Percentiles rank a stretch among this genome's conserved stretches.
Evolutionary conservation across 1,284 basidiomycete genomes (phyloP).

Genomic region (Cryptococcus sp.): DNA sequence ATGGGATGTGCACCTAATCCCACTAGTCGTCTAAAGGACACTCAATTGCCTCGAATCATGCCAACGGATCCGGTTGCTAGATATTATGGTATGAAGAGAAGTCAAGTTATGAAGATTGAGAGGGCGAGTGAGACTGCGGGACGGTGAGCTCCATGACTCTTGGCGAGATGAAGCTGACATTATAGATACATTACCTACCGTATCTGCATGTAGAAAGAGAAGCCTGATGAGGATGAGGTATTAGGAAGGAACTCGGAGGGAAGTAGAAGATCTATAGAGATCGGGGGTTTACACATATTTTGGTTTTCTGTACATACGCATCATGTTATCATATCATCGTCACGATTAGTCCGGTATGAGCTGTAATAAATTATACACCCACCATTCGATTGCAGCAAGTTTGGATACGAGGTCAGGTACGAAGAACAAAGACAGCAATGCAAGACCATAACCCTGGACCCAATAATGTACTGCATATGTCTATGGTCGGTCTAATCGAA

Average conservation of each 20-base stretch:
- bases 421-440: too few relatives aligned
- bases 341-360: neutral
- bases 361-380: too few relatives aligned
- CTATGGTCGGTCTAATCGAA: too few relatives aligned
- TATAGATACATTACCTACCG: constrained; percentile 46
- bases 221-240: too few relatives aligned
- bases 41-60: constrained; percentile 95
- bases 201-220: constrained; percentile 40
- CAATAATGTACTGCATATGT: too few relatives aligned
- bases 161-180: neutral
- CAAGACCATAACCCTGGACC: too few relatives aligned
- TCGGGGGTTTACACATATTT: neutral
- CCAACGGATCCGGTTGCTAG: constrained; percentile 92
- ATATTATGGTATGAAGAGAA: constrained; percentile 91
- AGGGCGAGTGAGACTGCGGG: constrained; percentile 95
- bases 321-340: neutral
- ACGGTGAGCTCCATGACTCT: constrained; percentile 53
- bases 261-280: neutral
- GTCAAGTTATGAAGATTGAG: constrained; percentile 98
- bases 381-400: too few relatives aligned
- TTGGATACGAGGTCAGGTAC: too few relatives aligned
- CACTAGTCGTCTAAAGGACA: constrained; percentile 88
- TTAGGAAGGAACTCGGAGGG: too few relatives aligned
- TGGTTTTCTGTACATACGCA: neutral
- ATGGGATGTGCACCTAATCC: neutral